Evolutionary conservation across 805 yeast genomes (phyloP).

Genomic region (Cyberlindnera maritima): DNA sequence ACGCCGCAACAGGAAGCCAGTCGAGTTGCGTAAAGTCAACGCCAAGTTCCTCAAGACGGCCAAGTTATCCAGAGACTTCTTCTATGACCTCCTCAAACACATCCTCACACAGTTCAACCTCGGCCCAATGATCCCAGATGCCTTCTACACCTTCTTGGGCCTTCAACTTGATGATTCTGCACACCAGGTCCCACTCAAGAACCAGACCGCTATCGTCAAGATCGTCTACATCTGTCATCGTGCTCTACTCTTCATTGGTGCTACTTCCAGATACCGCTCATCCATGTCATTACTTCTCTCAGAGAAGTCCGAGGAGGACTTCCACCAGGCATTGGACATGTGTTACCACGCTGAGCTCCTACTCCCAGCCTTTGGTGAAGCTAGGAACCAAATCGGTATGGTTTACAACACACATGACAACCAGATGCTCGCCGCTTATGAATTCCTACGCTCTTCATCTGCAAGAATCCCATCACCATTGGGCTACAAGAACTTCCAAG

Average conservation of each 20-base stretch:
- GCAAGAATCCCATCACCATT: slow-evolving; percentile 40
- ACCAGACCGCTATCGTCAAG: slow-evolving; percentile 18
- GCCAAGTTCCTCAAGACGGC: slow-evolving; percentile 49
- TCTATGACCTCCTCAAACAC: slow-evolving; percentile 39
- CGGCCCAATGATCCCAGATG: slow-evolving; percentile 23
- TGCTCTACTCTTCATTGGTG: slow-evolving; percentile 53
- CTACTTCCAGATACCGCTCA: slow-evolving; percentile 55
- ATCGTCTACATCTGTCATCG: slow-evolving; percentile 45
- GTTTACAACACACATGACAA: slow-evolving; percentile 39
- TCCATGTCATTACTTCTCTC: slow-evolving; percentile 31
- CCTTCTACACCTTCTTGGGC: slow-evolving; percentile 16
- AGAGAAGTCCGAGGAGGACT: slow-evolving; percentile 38
- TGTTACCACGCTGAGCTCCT: slow-evolving; percentile 54
- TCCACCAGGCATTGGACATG: slow-evolving; percentile 41
- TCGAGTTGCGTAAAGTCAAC: slow-evolving; percentile 56
- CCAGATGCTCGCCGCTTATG: slow-evolving; percentile 33
- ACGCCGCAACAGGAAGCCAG: slow-evolving; percentile 28
- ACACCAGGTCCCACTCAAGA: slow-evolving; percentile 8
- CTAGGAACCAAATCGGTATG: slow-evolving; percentile 58
- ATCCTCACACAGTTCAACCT: slow-evolving; percentile 39
- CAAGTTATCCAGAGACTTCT: slow-evolving; percentile 47
- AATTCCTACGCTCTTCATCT: slow-evolving; percentile 43
- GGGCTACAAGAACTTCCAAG: slow-evolving; percentile 36
- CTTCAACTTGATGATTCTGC: slow-evolving; percentile 11
- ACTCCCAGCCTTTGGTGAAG: slow-evolving; percentile 68